Conservation (phyloP, 139 green algal species). For the Micractinium sp. region DNA sequence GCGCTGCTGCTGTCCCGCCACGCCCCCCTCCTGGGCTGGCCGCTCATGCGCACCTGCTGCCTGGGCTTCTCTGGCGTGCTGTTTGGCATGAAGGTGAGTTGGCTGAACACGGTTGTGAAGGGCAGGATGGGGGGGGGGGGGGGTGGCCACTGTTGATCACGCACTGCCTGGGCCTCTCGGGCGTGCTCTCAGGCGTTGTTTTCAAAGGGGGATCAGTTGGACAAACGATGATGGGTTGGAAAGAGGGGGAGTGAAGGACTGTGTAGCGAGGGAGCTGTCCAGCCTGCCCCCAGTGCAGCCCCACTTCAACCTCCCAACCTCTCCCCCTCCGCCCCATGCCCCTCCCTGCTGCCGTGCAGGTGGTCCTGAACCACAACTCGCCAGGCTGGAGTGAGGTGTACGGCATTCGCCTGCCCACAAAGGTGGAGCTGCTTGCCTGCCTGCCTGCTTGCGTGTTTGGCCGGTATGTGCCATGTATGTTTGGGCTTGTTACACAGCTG, state of each 20-base stretch:
- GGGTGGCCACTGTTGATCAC: not conserved
- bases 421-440: conserved; percentile 39
- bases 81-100: conserved; percentile 73
- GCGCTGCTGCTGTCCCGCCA: not conserved
- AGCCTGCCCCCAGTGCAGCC: not conserved
- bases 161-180: not conserved
- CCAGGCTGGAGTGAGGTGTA: conserved; percentile 53
- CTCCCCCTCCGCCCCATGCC: not conserved
- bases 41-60: conserved; percentile 56
- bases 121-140: no score
- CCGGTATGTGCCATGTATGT: not conserved
- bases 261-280: not conserved
- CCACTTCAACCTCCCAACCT: not conserved
- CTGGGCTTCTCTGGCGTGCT: conserved; percentile 80
- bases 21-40: not conserved
- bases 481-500: not conserved
- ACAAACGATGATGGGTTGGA: no score
- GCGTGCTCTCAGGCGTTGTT: not conserved
- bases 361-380: conserved; percentile 61
- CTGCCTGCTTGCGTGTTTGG: not conserved
- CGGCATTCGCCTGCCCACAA: conserved; percentile 73
- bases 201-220: not conserved
- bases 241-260: no score
- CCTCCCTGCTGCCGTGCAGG: conserved; percentile 32
- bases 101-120: no score